A percentile compares a stretch with the other conserved stretches of the same genome.
Conservation (phyloP, 2,329 filamentous ascomycete genomes). For the Pseudopyricularia cyperi region DNA sequence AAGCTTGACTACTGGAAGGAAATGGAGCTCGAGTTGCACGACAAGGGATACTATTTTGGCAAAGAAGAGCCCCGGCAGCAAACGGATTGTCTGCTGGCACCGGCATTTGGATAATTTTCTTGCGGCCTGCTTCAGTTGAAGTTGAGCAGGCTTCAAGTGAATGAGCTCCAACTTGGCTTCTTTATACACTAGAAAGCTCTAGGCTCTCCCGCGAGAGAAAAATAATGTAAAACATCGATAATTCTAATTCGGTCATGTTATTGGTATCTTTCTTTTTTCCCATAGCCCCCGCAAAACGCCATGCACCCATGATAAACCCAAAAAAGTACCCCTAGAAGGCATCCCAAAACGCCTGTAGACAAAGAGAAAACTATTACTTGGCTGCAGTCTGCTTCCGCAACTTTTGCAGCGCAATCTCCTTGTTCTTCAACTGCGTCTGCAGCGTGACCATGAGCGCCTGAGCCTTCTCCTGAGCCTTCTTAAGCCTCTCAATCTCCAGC, state of each 20-base stretch:
- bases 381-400: constrained; percentile 39
- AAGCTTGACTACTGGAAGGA: constrained; percentile 59
- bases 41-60: constrained; percentile 52
- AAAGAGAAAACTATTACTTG: background rate
- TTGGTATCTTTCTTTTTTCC: background rate
- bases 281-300: background rate
- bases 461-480: constrained; percentile 51
- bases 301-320: background rate
- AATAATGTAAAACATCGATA: background rate
- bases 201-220: background rate
- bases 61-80: constrained; percentile 9
- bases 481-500: constrained; percentile 45
- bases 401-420: constrained; percentile 47
- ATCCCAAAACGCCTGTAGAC: background rate
- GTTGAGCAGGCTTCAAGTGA: too few species aligned
- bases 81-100: constrained; percentile 12
- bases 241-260: background rate
- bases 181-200: background rate
- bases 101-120: too few species aligned
- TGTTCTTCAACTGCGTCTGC: constrained; percentile 47
- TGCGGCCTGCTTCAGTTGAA: background rate
- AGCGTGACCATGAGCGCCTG: constrained; percentile 46
- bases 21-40: constrained; percentile 48
- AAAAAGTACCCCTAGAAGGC: background rate
- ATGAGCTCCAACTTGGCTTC: background rate